Evolutionary conservation across 371 early-diverging fungal genomes (phyloP), one percentile per base, ranked within the genome.

Genomic region (Mortierella sp.): DNA sequence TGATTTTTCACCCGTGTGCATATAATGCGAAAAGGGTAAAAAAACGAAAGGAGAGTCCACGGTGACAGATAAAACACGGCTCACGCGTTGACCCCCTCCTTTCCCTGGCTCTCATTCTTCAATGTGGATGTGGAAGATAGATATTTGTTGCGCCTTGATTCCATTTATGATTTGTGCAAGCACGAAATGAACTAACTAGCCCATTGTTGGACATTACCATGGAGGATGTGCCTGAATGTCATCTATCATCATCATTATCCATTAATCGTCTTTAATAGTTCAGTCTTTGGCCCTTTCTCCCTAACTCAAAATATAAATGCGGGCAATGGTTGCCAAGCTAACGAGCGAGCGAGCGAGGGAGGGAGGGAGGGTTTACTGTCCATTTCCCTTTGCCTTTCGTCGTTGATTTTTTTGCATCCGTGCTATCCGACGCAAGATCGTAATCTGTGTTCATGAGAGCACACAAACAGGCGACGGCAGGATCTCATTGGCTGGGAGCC

Each of bases 181-280:
- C 65, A 14, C 21, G 65, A 21, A 65, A 65, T 65, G 21, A 65
- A 65, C 65, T 35, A 65, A 65, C 35, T 35, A 65, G 65, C 65
- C 35, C 35, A 18, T 38, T 21, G 6, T 38, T 21, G 4, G 38
- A 18, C 35, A 38, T 18, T 7, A 6, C n/a, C 27, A 65, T 18
- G 18, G 21, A 38, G 21, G 7, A 6, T 38, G 65, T 21, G 38
- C 41, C 65, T 65, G 65, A 38, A 65, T 35, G 51, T 18, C 51
- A 51, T 51, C 51, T 21, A 51, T 51, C 21, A 21, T 51, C 51
- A 51, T 51, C 21, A 21, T 51, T 21, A 51, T 21, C 21, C 49
- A 49, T 49, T 6, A 3, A 49, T 12, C 27, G 24, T 10, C 58
- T 4, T 27, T 58, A 3, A 3, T 58, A 29, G n/a, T 58, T 3